A percentile compares a stretch with the other conserved stretches of the same genome.
Conservation (phyloP, 441 rosid species). For the Adansonia rubrostipa region DNA sequence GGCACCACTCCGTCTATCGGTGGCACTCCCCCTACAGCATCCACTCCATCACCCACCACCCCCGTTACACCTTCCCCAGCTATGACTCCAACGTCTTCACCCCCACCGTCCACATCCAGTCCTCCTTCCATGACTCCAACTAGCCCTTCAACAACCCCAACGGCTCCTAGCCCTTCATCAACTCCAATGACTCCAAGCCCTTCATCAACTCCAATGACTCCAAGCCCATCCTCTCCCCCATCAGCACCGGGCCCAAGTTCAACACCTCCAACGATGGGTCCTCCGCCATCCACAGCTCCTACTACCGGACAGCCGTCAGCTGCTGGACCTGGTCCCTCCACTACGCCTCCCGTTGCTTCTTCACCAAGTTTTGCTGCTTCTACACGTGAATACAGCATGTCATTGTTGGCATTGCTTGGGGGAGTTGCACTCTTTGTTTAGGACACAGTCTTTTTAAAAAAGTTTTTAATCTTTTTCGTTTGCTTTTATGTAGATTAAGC, state of each 20-base stretch:
- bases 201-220: not conserved
- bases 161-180: slow-evolving; percentile 1
- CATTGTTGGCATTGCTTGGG: slow-evolving; percentile 37
- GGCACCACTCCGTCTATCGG: slow-evolving; percentile 17
- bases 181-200: not conserved
- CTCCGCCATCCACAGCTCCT: not conserved
- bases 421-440: slow-evolving; percentile 48
- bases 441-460: not conserved
- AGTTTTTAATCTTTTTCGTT: not conserved
- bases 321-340: not conserved
- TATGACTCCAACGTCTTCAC: slow-evolving; percentile 17
- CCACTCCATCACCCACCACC: not conserved
- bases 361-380: slow-evolving; percentile 32
- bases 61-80: slow-evolving; percentile 14
- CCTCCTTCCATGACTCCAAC: not conserved
- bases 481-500: slow-evolving; percentile 14
- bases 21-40: not conserved
- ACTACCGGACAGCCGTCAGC: slow-evolving; percentile 8
- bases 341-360: not conserved
- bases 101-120: not conserved
- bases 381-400: slow-evolving; percentile 35
- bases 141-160: slow-evolving; percentile 1
- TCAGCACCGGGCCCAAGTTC: slow-evolving; percentile 8
- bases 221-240: not conserved
- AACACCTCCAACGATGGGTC: not conserved